phyloP scores from a whole-genome alignment of 805 yeast genomes.

The Lipomyces mesembrius region DNA sequence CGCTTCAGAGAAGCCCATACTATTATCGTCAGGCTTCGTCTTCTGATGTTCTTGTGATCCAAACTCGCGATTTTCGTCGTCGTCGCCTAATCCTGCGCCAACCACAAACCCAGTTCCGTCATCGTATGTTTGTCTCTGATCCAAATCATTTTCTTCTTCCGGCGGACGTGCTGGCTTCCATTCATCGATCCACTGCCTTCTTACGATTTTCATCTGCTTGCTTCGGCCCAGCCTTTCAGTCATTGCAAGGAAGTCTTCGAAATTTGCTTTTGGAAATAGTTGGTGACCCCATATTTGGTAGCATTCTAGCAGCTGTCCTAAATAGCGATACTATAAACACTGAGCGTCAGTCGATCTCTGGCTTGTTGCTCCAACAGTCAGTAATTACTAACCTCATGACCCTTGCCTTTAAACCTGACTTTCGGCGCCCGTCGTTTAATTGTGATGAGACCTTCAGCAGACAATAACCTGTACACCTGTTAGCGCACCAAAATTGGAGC shows the following conservation, averaged over 20 bases:
- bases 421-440: conserved; percentile 45
- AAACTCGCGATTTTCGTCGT: conserved; percentile 1
- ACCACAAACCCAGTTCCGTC: conserved; percentile 29
- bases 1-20: background rate
- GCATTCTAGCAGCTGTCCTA: conserved; percentile 55
- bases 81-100: conserved; percentile 7
- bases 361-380: background rate
- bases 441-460: conserved; percentile 62
- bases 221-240: conserved; percentile 56
- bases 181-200: conserved; percentile 29
- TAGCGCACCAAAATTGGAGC: background rate
- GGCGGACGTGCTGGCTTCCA: conserved; percentile 17
- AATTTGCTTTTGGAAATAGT: conserved; percentile 78
- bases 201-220: conserved; percentile 47
- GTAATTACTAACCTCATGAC: conserved; percentile 48
- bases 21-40: background rate
- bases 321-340: conserved; percentile 48
- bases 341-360: background rate
- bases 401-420: conserved; percentile 47
- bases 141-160: conserved; percentile 6
- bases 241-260: conserved; percentile 66
- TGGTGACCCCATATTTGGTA: conserved; percentile 80
- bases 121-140: conserved; percentile 8
- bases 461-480: conserved; percentile 48
- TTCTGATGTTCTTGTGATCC: background rate